phyloP scores from a whole-genome alignment of 495 filamentous ascomycete species.

The Chaetomium tenue region DNA sequence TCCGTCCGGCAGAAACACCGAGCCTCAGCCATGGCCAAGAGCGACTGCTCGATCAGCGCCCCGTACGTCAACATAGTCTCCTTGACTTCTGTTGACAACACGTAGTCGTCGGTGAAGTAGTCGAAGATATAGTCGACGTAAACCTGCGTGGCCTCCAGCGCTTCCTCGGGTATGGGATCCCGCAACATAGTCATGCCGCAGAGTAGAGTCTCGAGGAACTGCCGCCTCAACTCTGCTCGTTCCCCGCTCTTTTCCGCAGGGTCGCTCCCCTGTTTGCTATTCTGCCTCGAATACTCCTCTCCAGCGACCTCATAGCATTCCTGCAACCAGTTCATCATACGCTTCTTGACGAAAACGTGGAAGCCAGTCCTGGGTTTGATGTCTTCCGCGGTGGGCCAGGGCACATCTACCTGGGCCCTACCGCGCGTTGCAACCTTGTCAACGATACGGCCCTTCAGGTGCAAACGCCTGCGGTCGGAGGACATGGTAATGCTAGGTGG shows the following conservation, averaged over 20 bases:
- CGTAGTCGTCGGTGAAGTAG: conserved; percentile 4
- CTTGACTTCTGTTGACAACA: conserved; percentile 6
- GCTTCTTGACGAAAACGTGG: conserved; percentile 1
- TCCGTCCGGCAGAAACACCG: conserved; percentile 24
- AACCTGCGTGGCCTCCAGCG: conserved; percentile 14
- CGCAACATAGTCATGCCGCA: conserved; percentile 25
- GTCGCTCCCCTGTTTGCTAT: background rate
- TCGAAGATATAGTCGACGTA: conserved; percentile 16
- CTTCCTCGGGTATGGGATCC: conserved; percentile 21
- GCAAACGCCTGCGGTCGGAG: conserved; percentile 19
- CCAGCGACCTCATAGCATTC: conserved; percentile 1
- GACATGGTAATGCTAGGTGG: conserved; percentile 22
- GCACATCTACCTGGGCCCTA: conserved; percentile 7
- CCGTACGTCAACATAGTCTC: conserved; percentile 16
- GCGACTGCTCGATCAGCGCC: conserved; percentile 10
- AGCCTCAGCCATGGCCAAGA: conserved; percentile 9
- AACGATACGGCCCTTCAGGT: conserved; percentile 26
- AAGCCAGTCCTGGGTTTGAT: conserved; percentile 1
- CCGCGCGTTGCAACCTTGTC: conserved; percentile 20
- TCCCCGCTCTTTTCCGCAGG: background rate
- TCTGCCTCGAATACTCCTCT: background rate
- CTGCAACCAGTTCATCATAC: conserved; percentile 1
- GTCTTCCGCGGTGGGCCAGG: conserved; percentile 10
- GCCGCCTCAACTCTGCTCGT: background rate
- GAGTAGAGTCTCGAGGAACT: conserved; percentile 20